phyloP scores from a whole-genome alignment of 257 asterid species.

The Solanum lycopersicoides region DNA sequence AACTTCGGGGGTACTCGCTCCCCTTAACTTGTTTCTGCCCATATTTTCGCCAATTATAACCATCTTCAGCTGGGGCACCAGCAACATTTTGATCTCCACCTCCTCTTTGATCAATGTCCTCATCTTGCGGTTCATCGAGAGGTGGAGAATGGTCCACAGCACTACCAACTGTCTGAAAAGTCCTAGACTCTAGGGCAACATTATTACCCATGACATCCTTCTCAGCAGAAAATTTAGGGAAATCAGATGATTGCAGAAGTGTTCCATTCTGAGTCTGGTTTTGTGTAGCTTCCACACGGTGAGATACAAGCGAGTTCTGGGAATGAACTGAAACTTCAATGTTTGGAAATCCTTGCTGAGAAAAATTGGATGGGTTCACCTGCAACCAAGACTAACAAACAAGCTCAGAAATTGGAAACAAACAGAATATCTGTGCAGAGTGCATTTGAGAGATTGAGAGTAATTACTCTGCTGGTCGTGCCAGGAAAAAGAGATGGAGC shows the following conservation, averaged over 20 bases:
- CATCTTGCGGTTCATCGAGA: slow-evolving; percentile 44
- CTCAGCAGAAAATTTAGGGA: slow-evolving; percentile 22
- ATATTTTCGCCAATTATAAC: slow-evolving; percentile 78
- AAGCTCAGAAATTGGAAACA: background rate
- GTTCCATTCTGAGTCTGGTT: slow-evolving; percentile 1
- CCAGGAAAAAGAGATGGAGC: slow-evolving; percentile 29
- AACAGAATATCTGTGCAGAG: background rate
- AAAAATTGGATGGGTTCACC: slow-evolving; percentile 18
- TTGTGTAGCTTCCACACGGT: slow-evolving; percentile 14
- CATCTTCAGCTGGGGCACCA: slow-evolving; percentile 60
- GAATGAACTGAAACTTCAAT: slow-evolving; percentile 29
- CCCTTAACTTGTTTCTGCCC: slow-evolving; percentile 91
- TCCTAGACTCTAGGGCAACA: slow-evolving; percentile 17
- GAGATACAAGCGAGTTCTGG: slow-evolving; percentile 13
- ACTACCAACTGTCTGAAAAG: slow-evolving; percentile 17
- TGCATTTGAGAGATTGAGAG: background rate
- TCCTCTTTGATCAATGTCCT: slow-evolving; percentile 44
- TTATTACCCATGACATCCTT: slow-evolving; percentile 13
- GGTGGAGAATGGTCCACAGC: slow-evolving; percentile 47
- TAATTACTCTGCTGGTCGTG: slow-evolving; percentile 37
- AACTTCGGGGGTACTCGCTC: slow-evolving; percentile 82
- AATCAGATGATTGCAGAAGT: slow-evolving; percentile 25
- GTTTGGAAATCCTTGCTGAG: slow-evolving; percentile 34
- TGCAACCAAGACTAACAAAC: slow-evolving; percentile 14
- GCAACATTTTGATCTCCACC: slow-evolving; percentile 36